phyloP scores from a whole-genome alignment of 805 yeast species.

The Schwanniomyces yamadae region DNA sequence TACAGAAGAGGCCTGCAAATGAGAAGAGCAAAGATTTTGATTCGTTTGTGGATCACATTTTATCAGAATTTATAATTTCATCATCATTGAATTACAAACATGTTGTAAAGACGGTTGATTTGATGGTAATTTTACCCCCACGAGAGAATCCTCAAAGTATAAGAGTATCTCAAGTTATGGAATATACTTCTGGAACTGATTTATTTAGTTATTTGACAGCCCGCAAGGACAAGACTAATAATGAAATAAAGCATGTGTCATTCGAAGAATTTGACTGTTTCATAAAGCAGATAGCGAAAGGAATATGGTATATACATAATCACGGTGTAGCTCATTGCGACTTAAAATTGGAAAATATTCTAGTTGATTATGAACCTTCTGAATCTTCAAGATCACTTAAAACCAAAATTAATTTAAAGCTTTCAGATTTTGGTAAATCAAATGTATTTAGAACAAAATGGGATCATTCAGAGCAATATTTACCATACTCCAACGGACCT shows the following conservation, averaged over 20 bases:
- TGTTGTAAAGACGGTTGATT: constrained; percentile 73
- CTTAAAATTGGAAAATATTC: constrained; percentile 81
- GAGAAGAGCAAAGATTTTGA: constrained; percentile 26
- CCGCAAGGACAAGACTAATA: constrained; percentile 6
- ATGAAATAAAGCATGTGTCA: constrained; percentile 16
- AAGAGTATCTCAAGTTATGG: constrained; percentile 37
- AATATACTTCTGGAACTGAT: constrained; percentile 37
- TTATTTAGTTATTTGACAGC: constrained; percentile 30
- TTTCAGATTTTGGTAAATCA: constrained; percentile 84
- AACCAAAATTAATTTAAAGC: constrained; percentile 21
- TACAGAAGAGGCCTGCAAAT: constrained; percentile 18
- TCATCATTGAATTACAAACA: constrained; percentile 73
- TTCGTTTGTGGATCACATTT: constrained; percentile 66
- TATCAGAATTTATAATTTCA: constrained; percentile 89
- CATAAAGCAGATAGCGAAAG: constrained; percentile 80
- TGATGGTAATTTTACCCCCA: constrained; percentile 47
- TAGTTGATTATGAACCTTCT: constrained; percentile 35
- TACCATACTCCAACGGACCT: constrained; percentile 62
- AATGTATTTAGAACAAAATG: constrained; percentile 89
- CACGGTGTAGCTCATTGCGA: constrained; percentile 96
- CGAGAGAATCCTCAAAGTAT: constrained; percentile 4
- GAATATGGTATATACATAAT: constrained; percentile 80
- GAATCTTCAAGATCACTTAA: background rate
- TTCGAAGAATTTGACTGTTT: constrained; percentile 79
- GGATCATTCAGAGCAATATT: constrained; percentile 44